Evolutionary conservation across 2,329 filamentous ascomycete genomes (phyloP).

Genomic region (Cytospora schulzeri): DNA sequence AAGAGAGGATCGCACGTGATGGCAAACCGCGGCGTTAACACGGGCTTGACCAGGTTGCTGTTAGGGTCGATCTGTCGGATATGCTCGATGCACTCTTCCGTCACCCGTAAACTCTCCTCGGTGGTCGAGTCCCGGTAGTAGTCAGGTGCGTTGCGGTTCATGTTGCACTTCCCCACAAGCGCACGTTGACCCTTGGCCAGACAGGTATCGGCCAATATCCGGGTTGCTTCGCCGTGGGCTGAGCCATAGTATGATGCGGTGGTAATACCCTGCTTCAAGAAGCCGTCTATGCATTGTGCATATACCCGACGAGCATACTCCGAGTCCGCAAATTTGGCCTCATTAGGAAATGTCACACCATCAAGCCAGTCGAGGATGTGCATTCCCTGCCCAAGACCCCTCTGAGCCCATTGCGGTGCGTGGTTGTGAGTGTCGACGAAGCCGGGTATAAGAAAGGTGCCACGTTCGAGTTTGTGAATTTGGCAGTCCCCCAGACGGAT

Average conservation of each 20-base stretch:
- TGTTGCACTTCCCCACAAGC: conserved; percentile 64
- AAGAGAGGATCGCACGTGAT: conserved; percentile 60
- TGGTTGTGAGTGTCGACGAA: conserved; percentile 71
- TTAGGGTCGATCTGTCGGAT: conserved; percentile 49
- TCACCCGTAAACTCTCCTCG: conserved; percentile 52
- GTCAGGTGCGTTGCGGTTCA: conserved; percentile 58
- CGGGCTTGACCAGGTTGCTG: conserved; percentile 47
- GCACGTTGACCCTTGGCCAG: conserved; percentile 57
- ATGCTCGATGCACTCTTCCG: conserved; percentile 50
- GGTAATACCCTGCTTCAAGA: conserved; percentile 64
- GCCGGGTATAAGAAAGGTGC: conserved; percentile 59
- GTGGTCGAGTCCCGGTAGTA: conserved; percentile 53
- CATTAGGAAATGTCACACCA: conserved; percentile 65
- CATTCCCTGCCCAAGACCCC: conserved; percentile 52
- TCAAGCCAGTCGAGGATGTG: conserved; percentile 66
- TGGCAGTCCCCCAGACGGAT: conserved; percentile 27
- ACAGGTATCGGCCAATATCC: conserved; percentile 58
- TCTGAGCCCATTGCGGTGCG: conserved; percentile 58
- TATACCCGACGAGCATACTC: conserved; percentile 57
- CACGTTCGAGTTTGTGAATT: conserved; percentile 39
- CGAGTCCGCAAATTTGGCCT: conserved; percentile 60
- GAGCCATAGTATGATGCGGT: conserved; percentile 64
- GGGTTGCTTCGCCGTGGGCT: conserved; percentile 57
- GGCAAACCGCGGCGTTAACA: conserved; percentile 63
- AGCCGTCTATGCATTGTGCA: conserved; percentile 53